phyloP scores from a whole-genome alignment of 208 protist genomes.

The Leishmania gerbilli region DNA sequence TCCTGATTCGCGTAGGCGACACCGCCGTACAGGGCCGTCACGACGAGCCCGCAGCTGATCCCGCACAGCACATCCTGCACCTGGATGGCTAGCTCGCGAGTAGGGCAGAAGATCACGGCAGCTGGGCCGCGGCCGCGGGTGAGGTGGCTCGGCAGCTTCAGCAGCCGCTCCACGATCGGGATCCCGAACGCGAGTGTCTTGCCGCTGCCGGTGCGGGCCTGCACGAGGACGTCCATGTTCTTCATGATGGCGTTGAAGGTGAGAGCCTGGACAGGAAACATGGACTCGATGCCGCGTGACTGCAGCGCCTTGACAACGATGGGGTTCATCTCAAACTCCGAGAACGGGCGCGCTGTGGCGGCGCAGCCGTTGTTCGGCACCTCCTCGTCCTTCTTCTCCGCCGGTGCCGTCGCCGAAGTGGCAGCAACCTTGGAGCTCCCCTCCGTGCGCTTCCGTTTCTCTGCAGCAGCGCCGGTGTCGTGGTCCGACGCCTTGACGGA shows the following conservation, averaged over 20 bases:
- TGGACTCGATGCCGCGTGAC: constrained; percentile 74
- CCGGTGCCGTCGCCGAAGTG: background rate
- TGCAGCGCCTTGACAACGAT: constrained; percentile 76
- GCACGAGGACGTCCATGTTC: constrained; percentile 88
- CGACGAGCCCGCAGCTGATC: constrained; percentile 93
- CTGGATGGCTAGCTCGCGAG: constrained; percentile 98
- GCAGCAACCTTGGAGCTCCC: constrained; percentile 4
- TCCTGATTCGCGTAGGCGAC: constrained; percentile 94
- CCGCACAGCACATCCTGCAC: constrained; percentile 94
- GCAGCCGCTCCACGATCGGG: constrained; percentile 87
- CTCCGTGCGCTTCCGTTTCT: constrained; percentile 28
- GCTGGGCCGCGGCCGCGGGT: constrained; percentile 78
- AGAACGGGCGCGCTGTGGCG: constrained; percentile 66
- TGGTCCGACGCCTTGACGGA: constrained; percentile 1
- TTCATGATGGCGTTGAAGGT: constrained; percentile 94
- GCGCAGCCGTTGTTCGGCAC: constrained; percentile 74
- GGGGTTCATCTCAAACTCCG: constrained; percentile 80
- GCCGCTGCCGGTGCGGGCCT: constrained; percentile 93
- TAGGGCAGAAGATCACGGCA: constrained; percentile 97
- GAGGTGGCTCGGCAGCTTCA: constrained; percentile 27
- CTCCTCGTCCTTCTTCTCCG: constrained; percentile 28
- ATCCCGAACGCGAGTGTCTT: constrained; percentile 96
- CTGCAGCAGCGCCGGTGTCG: background rate
- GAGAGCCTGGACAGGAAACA: constrained; percentile 93
- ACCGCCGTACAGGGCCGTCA: constrained; percentile 94